Conservation (phyloP, 2,329 filamentous ascomycete genomes). For the Cordyceps militaris region DNA sequence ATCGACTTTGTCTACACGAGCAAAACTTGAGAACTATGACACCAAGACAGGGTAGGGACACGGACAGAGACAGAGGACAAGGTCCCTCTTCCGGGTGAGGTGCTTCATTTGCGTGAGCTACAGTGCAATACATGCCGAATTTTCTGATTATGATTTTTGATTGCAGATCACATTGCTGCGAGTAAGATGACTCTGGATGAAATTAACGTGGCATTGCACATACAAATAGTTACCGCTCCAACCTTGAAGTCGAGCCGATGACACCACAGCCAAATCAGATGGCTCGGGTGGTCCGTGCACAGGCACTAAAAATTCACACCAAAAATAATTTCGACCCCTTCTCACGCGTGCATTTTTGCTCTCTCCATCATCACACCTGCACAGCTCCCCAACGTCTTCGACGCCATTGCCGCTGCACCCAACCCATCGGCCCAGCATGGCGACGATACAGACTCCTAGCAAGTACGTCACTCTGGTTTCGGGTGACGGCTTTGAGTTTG, state of each 20-base stretch:
- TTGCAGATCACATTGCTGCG: too few relatives aligned
- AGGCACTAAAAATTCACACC: not conserved
- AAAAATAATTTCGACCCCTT: constrained; percentile 4
- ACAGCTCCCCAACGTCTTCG: constrained; percentile 3
- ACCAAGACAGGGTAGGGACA: not conserved
- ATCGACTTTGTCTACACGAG: not conserved
- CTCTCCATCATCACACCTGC: constrained; percentile 6
- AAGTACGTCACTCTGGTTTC: constrained; percentile 75
- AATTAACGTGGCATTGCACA: too few relatives aligned
- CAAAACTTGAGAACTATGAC: not conserved
- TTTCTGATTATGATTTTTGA: too few relatives aligned
- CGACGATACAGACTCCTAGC: constrained; percentile 28
- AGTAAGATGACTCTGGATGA: too few relatives aligned
- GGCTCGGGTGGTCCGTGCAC: constrained; percentile 8
- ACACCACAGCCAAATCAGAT: not conserved
- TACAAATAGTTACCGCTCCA: too few relatives aligned
- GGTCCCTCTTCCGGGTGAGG: too few relatives aligned
- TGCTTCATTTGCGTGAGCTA: too few relatives aligned
- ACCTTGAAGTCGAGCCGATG: too few relatives aligned
- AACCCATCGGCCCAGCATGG: constrained; percentile 12
- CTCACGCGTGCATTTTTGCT: not conserved
- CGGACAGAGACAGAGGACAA: not conserved
- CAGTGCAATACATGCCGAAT: too few relatives aligned
- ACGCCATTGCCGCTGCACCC: constrained; percentile 10
- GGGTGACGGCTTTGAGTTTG: constrained; percentile 69